Percentiles rank a stretch among this genome's conserved stretches.
Conservation (phyloP, 148 eudicot species). For the Salicornia ramosissima region DNA sequence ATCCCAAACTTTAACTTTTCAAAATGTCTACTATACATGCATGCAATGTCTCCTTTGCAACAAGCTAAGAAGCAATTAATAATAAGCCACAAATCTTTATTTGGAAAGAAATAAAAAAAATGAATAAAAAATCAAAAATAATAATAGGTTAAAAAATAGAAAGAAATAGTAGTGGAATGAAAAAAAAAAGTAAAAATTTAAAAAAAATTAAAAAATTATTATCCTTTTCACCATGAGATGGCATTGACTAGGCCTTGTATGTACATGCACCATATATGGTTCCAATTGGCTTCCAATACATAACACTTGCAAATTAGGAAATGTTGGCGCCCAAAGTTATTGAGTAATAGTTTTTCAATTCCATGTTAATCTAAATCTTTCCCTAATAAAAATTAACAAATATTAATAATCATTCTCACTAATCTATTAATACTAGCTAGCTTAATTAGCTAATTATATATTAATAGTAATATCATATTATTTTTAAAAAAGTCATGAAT, state of each 20-base stretch:
- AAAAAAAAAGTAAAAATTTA: background rate
- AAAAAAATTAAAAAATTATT: background rate
- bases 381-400: background rate
- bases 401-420: too few relatives aligned
- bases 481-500: background rate
- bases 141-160: background rate
- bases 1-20: background rate
- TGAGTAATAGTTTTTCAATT: background rate
- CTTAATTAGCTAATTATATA: too few relatives aligned
- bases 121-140: background rate
- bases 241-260: conserved; percentile 22
- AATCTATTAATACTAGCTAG: too few relatives aligned
- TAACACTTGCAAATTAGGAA: conserved; percentile 14
- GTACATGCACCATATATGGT: conserved; percentile 20
- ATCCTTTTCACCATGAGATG: conserved; percentile 22
- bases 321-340: conserved; percentile 12
- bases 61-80: background rate
- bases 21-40: background rate
- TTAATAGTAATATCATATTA: background rate
- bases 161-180: too few relatives aligned
- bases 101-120: background rate
- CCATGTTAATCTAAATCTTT: background rate
- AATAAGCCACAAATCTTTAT: background rate
- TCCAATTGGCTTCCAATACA: conserved; percentile 5
- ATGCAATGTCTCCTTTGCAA: background rate